phyloP scores from a whole-genome alignment of 1,284 basidiomycete genomes.

The Leccinum fallax region DNA sequence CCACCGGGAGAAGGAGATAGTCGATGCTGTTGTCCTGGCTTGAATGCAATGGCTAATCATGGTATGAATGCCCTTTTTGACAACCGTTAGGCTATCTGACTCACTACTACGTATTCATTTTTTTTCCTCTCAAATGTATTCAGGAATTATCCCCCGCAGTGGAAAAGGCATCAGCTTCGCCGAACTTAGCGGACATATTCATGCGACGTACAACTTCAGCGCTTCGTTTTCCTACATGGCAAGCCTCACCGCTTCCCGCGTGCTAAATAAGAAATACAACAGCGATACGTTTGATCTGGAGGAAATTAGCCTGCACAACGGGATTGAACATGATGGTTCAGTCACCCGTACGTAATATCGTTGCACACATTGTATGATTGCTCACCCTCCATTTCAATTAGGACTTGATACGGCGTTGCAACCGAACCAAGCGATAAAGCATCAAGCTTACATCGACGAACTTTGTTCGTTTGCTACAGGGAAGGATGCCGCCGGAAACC shows the following conservation, averaged over 20 bases:
- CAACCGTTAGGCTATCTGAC: not conserved
- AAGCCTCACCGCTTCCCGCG: constrained; percentile 54
- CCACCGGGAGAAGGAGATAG: constrained; percentile 62
- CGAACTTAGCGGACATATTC: constrained; percentile 43
- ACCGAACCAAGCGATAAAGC: constrained; percentile 53
- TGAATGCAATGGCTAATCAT: constrained; percentile 76
- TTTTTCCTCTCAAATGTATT: not conserved
- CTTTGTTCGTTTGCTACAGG: constrained; percentile 62
- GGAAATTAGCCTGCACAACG: constrained; percentile 69
- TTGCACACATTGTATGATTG: not conserved
- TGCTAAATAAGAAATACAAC: constrained; percentile 56
- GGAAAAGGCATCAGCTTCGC: constrained; percentile 67
- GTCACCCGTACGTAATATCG: constrained; percentile 45
- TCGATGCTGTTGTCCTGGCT: constrained; percentile 64
- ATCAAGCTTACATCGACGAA: constrained; percentile 52
- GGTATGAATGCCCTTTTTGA: constrained; percentile 42
- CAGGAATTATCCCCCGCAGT: constrained; percentile 67
- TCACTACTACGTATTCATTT: too few relatives aligned
- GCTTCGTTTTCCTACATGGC: constrained; percentile 66
- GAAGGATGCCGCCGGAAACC: constrained; percentile 48
- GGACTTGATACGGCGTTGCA: constrained; percentile 56
- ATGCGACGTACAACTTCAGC: constrained; percentile 62
- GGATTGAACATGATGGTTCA: constrained; percentile 35
- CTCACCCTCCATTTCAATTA: constrained; percentile 28
- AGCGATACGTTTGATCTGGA: constrained; percentile 62